phyloP scores from a whole-genome alignment of 805 yeast species.

The Cyberlindnera galapagoensis region DNA sequence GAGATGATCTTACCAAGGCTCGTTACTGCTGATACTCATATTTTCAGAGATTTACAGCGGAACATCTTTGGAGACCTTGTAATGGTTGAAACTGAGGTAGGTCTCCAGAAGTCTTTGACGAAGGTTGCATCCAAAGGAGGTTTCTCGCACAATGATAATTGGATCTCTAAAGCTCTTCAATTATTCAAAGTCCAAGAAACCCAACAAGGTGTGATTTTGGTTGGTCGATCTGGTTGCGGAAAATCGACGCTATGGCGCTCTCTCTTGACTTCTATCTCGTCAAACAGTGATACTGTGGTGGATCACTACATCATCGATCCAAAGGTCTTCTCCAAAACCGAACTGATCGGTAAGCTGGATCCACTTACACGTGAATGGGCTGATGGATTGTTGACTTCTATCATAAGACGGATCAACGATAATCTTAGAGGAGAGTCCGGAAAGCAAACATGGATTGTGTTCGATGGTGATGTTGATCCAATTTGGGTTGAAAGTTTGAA shows the following conservation, averaged over 20 bases:
- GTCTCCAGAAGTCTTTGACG: constrained; percentile 24
- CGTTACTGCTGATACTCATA: constrained; percentile 40
- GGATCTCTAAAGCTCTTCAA: constrained; percentile 55
- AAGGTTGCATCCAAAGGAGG: constrained; percentile 28
- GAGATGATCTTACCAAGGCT: constrained; percentile 68
- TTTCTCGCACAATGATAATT: constrained; percentile 28
- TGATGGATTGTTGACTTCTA: constrained; percentile 75
- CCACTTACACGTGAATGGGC: constrained; percentile 82
- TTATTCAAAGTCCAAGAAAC: constrained; percentile 51
- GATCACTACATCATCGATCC: constrained; percentile 55
- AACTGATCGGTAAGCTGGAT: constrained; percentile 67
- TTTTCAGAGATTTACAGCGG: constrained; percentile 17
- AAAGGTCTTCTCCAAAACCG: constrained; percentile 61
- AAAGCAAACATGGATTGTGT: constrained; percentile 66
- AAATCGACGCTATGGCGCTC: constrained; percentile 52
- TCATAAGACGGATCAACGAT: constrained; percentile 49
- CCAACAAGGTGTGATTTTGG: constrained; percentile 76
- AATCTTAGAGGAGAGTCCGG: constrained; percentile 53
- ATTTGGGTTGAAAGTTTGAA: constrained; percentile 89
- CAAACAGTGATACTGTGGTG: constrained; percentile 30
- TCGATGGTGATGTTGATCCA: constrained; percentile 93
- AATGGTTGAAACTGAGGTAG: constrained; percentile 26
- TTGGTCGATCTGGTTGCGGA: constrained; percentile 74
- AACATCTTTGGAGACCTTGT: constrained; percentile 35
- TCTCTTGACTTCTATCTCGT: constrained; percentile 34